Base-by-base conservation (phyloP, 2,329 filamentous ascomycete genomes). In the Simplicillium aogashimaense region DNA sequence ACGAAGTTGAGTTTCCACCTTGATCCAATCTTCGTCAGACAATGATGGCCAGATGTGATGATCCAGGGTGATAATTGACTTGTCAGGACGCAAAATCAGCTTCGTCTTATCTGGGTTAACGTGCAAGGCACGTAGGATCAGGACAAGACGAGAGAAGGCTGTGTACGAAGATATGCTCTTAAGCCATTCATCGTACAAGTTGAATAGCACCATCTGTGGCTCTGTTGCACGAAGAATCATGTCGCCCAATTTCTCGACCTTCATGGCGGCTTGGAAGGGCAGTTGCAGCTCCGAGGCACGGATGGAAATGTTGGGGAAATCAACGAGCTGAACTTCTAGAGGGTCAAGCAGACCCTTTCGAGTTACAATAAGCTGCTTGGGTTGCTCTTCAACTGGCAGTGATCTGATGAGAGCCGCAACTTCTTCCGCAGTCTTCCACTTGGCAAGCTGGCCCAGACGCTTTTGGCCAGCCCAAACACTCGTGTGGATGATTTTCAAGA, bases 341-440 rank as follows among this genome's bases (percentile, higher is more conserved):
- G 92, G 92, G 74, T 98, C 92, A 38, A 98, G 69, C 37, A 98
- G 74, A 77, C 92, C 92, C 69, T 98, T 98, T 43, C 92, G 79
- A 7, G 94, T 98, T 37, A 98, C 92, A 52, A 98, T 98, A 32
- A 98, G 79, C 66, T 98, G 92, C 67, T 97, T 97, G 30, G 92
- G 92, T 59, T 98, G 94, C 63, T 98, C 94, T 70, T 98, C 92
- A 7, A 95, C 88, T 0, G 92, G 92, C 33, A 98, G 64, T 2
- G 92, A 98, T 50, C 92, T 80, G 58, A 98, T 98, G 34, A 98
- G 74, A 15, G 92, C 94, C 4, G 92, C 92, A 3, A 98, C 94
- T 87, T 98, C 92, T 80, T 98, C 92, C 2, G 92, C 92, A 13
- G 92, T 98, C 74, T 98, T 98, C 92, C 92, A 98, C 60, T 98